Conservation (phyloP, 495 filamentous ascomycete genomes). For the Neurospora sp. region DNA sequence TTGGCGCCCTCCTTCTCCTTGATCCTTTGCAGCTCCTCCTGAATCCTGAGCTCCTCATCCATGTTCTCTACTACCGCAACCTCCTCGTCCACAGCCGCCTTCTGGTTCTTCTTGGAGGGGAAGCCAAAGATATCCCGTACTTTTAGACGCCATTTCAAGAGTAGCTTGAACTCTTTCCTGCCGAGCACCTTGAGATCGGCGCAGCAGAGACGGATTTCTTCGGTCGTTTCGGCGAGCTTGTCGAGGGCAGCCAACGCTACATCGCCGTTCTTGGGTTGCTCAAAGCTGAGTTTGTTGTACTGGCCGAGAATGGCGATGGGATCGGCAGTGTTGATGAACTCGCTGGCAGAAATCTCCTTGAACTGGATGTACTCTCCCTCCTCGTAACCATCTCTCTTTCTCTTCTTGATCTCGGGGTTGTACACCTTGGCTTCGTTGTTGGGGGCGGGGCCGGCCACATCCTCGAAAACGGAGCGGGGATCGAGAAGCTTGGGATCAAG, state of each 20-base stretch:
- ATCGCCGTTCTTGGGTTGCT: slow-evolving; percentile 66
- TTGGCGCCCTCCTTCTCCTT: slow-evolving; percentile 63
- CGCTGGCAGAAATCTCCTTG: slow-evolving; percentile 75
- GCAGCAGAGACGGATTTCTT: slow-evolving; percentile 79
- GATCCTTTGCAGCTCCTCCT: slow-evolving; percentile 73
- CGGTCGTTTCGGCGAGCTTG: slow-evolving; percentile 84
- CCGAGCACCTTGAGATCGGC: slow-evolving; percentile 83
- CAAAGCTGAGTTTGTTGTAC: slow-evolving; percentile 74
- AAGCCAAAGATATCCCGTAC: slow-evolving; percentile 89
- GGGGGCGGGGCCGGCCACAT: slow-evolving; percentile 76
- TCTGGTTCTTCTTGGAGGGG: slow-evolving; percentile 57
- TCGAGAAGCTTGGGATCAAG: slow-evolving; percentile 92
- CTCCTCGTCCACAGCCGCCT: slow-evolving; percentile 46
- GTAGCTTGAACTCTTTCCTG: slow-evolving; percentile 83
- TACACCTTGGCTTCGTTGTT: slow-evolving; percentile 98
- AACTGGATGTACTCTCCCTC: slow-evolving; percentile 91
- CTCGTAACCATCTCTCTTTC: slow-evolving; percentile 94
- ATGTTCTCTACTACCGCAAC: slow-evolving; percentile 74
- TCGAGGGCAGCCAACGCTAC: slow-evolving; percentile 78
- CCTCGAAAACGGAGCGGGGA: slow-evolving; percentile 83
- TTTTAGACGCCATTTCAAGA: slow-evolving; percentile 88
- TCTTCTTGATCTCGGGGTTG: slow-evolving; percentile 92
- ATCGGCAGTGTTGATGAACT: slow-evolving; percentile 91
- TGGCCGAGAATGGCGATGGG: slow-evolving; percentile 91
- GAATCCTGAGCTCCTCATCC: slow-evolving; percentile 87